Conservation (phyloP, 148 eudicot species). For the Gaultheria prostrata region DNA sequence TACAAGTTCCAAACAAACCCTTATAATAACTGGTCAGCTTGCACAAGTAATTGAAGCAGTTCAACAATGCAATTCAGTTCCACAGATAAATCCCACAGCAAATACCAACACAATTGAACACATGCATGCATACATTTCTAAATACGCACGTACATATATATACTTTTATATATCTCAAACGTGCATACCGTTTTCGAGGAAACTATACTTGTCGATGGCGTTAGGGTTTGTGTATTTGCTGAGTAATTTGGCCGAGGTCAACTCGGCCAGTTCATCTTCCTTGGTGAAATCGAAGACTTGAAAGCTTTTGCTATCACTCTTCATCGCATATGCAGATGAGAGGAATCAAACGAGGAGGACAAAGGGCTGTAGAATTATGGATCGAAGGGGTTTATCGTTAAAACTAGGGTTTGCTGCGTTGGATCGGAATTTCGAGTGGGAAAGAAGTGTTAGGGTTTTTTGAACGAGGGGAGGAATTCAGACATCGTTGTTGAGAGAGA, state of each 20-base stretch:
- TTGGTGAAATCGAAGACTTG: constrained; percentile 47
- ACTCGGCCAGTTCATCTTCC: constrained; percentile 38
- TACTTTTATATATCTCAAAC: neutral
- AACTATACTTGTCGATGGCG: constrained; percentile 29
- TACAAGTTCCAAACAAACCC: too few relatives aligned
- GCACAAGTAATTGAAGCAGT: neutral
- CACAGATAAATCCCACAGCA: neutral
- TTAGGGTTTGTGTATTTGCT: constrained; percentile 34
- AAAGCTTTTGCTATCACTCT: constrained; percentile 20
- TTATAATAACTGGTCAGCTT: too few relatives aligned
- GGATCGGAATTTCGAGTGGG: neutral
- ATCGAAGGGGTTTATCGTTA: neutral
- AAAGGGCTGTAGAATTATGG: neutral
- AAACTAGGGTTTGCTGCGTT: neutral
- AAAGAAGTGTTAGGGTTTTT: constrained; percentile 8
- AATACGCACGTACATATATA: neutral
- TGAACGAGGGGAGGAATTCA: neutral
- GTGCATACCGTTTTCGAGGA: constrained; percentile 30
- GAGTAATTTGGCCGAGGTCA: constrained; percentile 3
- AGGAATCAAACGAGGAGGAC: neutral
- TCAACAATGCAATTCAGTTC: constrained; percentile 5
- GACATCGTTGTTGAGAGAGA: neutral
- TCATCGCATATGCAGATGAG: neutral
- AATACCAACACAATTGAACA: neutral
- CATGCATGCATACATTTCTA: neutral